These are phyloP conservation scores for Barbarea vulgaris DNA, from an alignment of 345 rosid species.

Conservation along the genomic window DNA sequence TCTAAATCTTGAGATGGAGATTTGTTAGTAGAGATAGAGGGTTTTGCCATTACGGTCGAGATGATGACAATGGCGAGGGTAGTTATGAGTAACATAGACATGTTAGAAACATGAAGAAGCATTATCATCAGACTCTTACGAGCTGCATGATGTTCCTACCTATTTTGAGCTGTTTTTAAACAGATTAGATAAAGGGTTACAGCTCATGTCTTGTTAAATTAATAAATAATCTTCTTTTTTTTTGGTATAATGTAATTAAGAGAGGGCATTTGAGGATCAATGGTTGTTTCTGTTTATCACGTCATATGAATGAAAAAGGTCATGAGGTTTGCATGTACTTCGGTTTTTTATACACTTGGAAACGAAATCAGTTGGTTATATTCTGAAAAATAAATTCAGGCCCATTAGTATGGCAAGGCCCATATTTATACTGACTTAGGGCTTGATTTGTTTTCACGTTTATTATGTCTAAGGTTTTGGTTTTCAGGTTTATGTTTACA, in stretches of 20 bases:
- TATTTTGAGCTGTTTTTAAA: slow-evolving; percentile 26
- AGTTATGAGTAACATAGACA: slow-evolving; percentile 32
- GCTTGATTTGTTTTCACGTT: background rate
- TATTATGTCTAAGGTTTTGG: background rate
- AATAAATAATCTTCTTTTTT: no score
- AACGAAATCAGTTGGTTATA: slow-evolving; percentile 10
- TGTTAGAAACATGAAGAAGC: slow-evolving; percentile 32
- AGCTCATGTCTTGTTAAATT: slow-evolving; percentile 23
- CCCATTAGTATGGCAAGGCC: slow-evolving; percentile 21
- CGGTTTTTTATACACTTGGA: slow-evolving; percentile 14
- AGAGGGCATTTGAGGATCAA: background rate
- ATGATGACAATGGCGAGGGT: slow-evolving; percentile 22
- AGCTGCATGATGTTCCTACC: slow-evolving; percentile 37
- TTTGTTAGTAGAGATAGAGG: background rate
- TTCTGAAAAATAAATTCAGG: slow-evolving; percentile 3
- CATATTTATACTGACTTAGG: background rate
- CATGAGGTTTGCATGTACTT: slow-evolving; percentile 37
- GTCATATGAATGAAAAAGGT: slow-evolving; percentile 32
- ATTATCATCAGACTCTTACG: slow-evolving; percentile 21
- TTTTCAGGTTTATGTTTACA: background rate
- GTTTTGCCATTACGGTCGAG: slow-evolving; percentile 19
- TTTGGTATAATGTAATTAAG: slow-evolving; percentile 21
- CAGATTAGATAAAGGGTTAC: slow-evolving; percentile 28
- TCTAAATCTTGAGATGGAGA: slow-evolving; percentile 28
- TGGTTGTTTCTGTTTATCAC: slow-evolving; percentile 28